These are phyloP conservation scores for Boletus edulis DNA, from an alignment of 768 basidiomycete genomes.

Conservation along the genomic window DNA sequence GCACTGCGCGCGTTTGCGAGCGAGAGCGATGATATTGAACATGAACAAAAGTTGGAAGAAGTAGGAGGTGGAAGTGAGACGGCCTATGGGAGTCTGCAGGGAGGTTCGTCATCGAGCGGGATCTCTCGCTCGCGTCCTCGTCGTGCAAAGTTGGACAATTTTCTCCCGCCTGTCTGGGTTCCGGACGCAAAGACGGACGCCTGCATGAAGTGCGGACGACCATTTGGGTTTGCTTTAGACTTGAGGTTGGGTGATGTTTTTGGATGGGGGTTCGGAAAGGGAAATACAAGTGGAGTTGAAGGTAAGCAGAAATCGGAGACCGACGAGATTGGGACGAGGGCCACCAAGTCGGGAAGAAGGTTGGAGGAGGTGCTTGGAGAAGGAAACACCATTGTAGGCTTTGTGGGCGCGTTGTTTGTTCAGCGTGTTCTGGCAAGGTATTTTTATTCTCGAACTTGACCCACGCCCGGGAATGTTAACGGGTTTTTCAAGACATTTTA, in stretches of 20 bases:
- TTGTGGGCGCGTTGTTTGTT: slow-evolving; percentile 85
- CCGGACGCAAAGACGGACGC: slow-evolving; percentile 79
- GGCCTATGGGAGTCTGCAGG: neutral
- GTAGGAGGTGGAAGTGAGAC: slow-evolving; percentile 36
- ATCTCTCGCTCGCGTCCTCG: slow-evolving; percentile 11
- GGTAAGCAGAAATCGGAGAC: slow-evolving; percentile 11
- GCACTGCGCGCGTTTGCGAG: slow-evolving; percentile 72
- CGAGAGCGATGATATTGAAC: slow-evolving; percentile 22
- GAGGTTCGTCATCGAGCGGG: neutral
- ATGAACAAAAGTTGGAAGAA: slow-evolving; percentile 49
- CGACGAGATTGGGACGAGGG: slow-evolving; percentile 8
- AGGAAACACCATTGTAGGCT: slow-evolving; percentile 84
- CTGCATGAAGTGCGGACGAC: slow-evolving; percentile 81
- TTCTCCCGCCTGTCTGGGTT: slow-evolving; percentile 91
- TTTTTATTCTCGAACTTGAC: neutral
- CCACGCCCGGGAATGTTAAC: neutral
- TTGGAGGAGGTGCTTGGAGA: slow-evolving; percentile 36
- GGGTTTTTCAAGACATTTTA: slow-evolving; percentile 68
- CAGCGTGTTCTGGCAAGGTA: slow-evolving; percentile 78
- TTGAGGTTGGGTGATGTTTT: slow-evolving; percentile 26
- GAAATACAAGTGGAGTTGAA: slow-evolving; percentile 32
- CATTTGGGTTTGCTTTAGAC: slow-evolving; percentile 56
- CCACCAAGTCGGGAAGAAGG: slow-evolving; percentile 5
- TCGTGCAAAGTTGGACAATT: slow-evolving; percentile 42
- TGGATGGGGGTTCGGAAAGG: slow-evolving; percentile 33